Base-by-base conservation (phyloP, 441 rosid species). In the Macaranga tanarius region DNA sequence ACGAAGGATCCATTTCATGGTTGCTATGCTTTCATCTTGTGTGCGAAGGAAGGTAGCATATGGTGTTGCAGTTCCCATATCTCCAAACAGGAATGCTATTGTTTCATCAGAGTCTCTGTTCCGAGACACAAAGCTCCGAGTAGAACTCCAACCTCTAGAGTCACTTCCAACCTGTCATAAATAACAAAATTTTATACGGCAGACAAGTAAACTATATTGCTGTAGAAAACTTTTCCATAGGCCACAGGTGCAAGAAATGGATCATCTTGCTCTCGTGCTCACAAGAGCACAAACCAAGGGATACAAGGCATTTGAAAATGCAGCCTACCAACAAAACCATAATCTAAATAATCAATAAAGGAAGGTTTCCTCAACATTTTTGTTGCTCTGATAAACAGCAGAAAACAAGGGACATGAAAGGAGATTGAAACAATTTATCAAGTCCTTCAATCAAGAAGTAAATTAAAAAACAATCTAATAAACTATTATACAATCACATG, bases 41-140 rank as follows among this genome's bases (percentile, higher is more conserved):
- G 88, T 84, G 9, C 92, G 90, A 48, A 71, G 65, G 75, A 84
- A 92, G 26, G 98, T 94, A 2, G 66, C 59, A 78, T 92, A 92
- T 17, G 96, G 96, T 31, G 97, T 84, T 12, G 87, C 78, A 77
- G 93, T 81, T 68, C 97, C 97, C 97, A 92, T 90, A 72, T 92
- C 97, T 40, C 98, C 98, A 67, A 89, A 90, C 75, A 94, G 73
- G 83, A 94, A 94, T 20, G 96, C 97, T 74, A 82, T 17, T 0
- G 95, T 84, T 70, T 88, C 89, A 2, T 87, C 81, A 0, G 93
- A 87, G 3, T 79, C 74, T 20, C 75, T 79, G 28, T 85, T 75
- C 63, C 92, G 70, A 1, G 98, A 89, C 57, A 90, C 81, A 75
- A 92, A 94, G 75, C 90, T 92, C 51, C 64, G 77, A 38, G 82